phyloP scores from a whole-genome alignment of 2,329 filamentous ascomycete genomes.

The Trichoderma gracile region DNA sequence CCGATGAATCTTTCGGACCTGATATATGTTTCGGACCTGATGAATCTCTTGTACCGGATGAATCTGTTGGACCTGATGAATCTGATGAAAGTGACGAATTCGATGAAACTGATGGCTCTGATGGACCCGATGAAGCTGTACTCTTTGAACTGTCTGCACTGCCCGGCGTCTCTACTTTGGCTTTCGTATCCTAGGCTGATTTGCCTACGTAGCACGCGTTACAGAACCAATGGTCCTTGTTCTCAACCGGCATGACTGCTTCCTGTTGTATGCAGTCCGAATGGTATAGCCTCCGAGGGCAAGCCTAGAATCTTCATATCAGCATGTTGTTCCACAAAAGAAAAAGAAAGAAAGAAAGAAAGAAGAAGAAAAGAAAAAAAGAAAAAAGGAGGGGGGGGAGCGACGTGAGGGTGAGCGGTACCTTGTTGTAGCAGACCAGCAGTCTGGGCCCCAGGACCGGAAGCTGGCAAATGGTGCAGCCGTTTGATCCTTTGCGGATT shows the following conservation, averaged over 20 bases:
- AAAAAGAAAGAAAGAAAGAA: too few relatives aligned
- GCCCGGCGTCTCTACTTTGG: not conserved
- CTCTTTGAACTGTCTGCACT: too few relatives aligned
- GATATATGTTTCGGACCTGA: too few relatives aligned
- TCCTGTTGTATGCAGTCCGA: conserved; percentile 46
- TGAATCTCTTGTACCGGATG: not conserved
- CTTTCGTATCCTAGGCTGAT: conserved; percentile 7
- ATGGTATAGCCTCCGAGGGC: conserved; percentile 50
- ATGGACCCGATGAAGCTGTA: not conserved
- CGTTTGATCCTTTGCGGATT: conserved; percentile 46
- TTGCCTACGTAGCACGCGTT: conserved; percentile 35
- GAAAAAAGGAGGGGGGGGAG: not conserved
- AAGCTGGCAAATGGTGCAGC: conserved; percentile 51
- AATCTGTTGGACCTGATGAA: too few relatives aligned
- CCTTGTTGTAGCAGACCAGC: conserved; percentile 53
- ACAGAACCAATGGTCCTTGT: conserved; percentile 45
- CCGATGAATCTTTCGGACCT: too few relatives aligned
- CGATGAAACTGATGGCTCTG: too few relatives aligned
- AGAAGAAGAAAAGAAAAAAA: too few relatives aligned
- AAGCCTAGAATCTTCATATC: conserved; percentile 40
- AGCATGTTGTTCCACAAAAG: too few relatives aligned
- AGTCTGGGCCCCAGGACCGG: conserved; percentile 50
- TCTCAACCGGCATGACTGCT: conserved; percentile 41
- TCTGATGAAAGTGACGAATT: too few relatives aligned
- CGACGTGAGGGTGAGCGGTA: conserved; percentile 35